Base-by-base conservation (phyloP, 1,284 basidiomycete species). In the Inonotus hispidus region DNA sequence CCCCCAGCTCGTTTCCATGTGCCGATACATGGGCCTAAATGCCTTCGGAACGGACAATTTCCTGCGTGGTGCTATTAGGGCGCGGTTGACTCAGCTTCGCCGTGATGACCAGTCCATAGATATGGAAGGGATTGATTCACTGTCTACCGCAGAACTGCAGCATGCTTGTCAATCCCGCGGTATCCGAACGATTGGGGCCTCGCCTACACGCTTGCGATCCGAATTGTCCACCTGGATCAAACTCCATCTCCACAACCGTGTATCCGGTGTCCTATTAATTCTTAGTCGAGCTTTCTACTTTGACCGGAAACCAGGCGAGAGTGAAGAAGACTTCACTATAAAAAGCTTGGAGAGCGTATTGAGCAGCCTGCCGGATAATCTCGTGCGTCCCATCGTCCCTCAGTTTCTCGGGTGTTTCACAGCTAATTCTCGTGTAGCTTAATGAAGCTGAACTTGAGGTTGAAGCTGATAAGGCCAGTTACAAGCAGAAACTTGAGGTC, bases 31-130 rank as follows among this genome's bases (percentile, higher is more conserved):
- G 95, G 94, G 92, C 67, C 85, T 98, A 71, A 94, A 98, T 75
- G 96, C 96, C 2, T 99, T 98, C 70, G 96, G 96, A 49, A 99
- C 97, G 39, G 96, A 99, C 75, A 98, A 98, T 76, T 98, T 98
- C 78, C 82, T 99, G 52, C 91, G 96, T 59, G 95, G 95, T 62
- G 89, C 93, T 63, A 94, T 99, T 71, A 90, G 94, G 46, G 85
- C 84, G 63, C 85, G 94, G 53, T 82, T 99, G 45, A 80, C 90
- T 66, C 83, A 91, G 70, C 84, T 99, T 65, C 83, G 94, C 58
- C 84, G 92, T 47, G 96, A 99, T 72, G 97, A 99, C 75, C 90
- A 95, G 74, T 83, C 92, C 63, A 99, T 99, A 68, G 81, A 91
- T 68, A 75, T 82, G 14, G 97, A 99, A 76, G 94, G 94, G 50